phyloP scores from a whole-genome alignment of 768 basidiomycete species.

The Wakefieldia striispora region DNA sequence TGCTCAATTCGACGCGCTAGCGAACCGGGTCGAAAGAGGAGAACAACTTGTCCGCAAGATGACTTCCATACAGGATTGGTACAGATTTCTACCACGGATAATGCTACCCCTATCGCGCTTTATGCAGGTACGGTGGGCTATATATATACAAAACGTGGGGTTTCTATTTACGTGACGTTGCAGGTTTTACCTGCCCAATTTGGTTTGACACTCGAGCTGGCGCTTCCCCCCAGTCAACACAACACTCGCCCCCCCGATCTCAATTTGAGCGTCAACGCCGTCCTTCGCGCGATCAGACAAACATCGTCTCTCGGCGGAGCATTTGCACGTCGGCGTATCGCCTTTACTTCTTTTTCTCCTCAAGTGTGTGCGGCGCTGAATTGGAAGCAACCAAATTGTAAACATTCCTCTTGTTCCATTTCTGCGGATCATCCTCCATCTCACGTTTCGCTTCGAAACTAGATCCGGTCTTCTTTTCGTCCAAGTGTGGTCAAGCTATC shows the following conservation, averaged over 20 bases:
- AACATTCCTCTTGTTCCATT: conserved; percentile 29
- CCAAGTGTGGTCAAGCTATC: conserved; percentile 71
- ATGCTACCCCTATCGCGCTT: conserved; percentile 79
- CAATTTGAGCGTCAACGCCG: conserved; percentile 80
- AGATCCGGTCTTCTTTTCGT: conserved; percentile 96
- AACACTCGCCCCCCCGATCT: conserved; percentile 61
- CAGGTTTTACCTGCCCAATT: conserved; percentile 60
- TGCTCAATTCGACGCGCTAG: conserved; percentile 73
- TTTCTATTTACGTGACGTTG: conserved; percentile 9
- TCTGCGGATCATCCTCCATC: conserved; percentile 19
- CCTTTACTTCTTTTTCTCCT: conserved; percentile 92
- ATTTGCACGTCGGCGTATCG: conserved; percentile 67
- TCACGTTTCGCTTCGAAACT: conserved; percentile 19
- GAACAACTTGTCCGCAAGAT: conserved; percentile 32
- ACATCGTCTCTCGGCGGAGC: conserved; percentile 52
- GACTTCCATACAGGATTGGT: conserved; percentile 43
- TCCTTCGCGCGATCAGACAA: conserved; percentile 81
- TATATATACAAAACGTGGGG: conserved; percentile 4
- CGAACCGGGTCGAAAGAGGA: conserved; percentile 47
- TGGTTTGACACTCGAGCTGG: conserved; percentile 82
- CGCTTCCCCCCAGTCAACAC: conserved; percentile 50
- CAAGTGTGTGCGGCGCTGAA: conserved; percentile 88
- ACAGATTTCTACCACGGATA: conserved; percentile 41
- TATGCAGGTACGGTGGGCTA: conserved; percentile 54
- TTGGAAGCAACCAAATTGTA: conserved; percentile 99